Percentiles rank a stretch among this genome's conserved stretches.
phyloP scores from a whole-genome alignment of 495 filamentous ascomycete genomes.

The Chaetomium fimeti region DNA sequence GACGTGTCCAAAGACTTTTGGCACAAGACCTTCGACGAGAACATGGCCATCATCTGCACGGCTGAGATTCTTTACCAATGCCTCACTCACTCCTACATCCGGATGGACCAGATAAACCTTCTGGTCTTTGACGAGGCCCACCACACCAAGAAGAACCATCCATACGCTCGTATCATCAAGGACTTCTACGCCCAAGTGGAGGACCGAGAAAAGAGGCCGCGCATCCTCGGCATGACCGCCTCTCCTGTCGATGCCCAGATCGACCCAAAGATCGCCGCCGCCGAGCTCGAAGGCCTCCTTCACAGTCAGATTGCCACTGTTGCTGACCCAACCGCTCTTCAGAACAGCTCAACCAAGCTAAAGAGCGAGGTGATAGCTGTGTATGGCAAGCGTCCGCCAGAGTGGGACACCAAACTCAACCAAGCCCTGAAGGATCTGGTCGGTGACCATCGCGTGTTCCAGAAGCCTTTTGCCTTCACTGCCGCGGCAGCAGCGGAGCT shows the following conservation, averaged over 20 bases:
- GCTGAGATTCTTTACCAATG: slow-evolving; percentile 80
- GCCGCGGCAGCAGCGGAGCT: slow-evolving; percentile 63
- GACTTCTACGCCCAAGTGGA: slow-evolving; percentile 66
- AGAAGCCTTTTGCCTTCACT: slow-evolving; percentile 58
- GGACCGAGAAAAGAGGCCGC: slow-evolving; percentile 56
- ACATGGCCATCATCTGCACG: slow-evolving; percentile 92
- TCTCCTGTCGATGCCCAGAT: slow-evolving; percentile 87
- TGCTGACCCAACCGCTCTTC: slow-evolving; percentile 60
- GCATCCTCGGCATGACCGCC: slow-evolving; percentile 95
- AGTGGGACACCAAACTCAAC: slow-evolving; percentile 65
- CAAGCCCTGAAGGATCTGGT: slow-evolving; percentile 54
- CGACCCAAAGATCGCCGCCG: slow-evolving; percentile 68
- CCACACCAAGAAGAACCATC: slow-evolving; percentile 91
- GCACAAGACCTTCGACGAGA: slow-evolving; percentile 62
- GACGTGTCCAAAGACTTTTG: slow-evolving; percentile 65
- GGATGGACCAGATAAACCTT: slow-evolving; percentile 81
- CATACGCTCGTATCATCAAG: slow-evolving; percentile 88
- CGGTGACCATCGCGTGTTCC: slow-evolving; percentile 57
- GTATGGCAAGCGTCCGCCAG: slow-evolving; percentile 53
- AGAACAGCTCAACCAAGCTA: slow-evolving; percentile 58
- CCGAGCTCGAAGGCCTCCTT: slow-evolving; percentile 74
- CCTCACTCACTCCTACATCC: slow-evolving; percentile 77
- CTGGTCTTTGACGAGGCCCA: slow-evolving; percentile 96
- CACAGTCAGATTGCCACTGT: slow-evolving; percentile 82
- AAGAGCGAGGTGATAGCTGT: slow-evolving; percentile 55